Evolutionary conservation across 495 filamentous ascomycete species (phyloP), one percentile per base, ranked within the genome.

Genomic region (Daldinia bambusicola): DNA sequence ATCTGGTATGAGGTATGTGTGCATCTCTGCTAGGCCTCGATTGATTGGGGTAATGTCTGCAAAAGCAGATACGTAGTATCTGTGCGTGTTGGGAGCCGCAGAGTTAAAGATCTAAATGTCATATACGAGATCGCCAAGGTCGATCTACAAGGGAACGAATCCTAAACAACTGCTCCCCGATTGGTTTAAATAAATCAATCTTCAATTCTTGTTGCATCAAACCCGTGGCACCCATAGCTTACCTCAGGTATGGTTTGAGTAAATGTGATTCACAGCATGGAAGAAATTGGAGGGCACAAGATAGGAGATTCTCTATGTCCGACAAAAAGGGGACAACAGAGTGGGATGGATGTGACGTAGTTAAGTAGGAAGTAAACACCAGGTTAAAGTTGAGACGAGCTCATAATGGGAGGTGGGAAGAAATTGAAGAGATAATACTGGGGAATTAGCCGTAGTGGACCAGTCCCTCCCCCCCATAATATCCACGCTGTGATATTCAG

Each of bases 371-470:
- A 56, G 62, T 50, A 55, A 38, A 63, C 53, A 61, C 38, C 26
- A 43, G 61, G 31, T 48, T 20, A 64, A 36, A 45, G 30, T 53
- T 52, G 48, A 45, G 26, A 20, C 2, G 34, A 36, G 34, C 0
- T 45, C 16, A 20, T 45, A 45, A 57, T 18, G 55, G 36, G 9
- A 40, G 7, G 45, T 32, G 18, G 20, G 50, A 45, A 45, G 16
- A 48, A 16, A 22, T 53, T 32, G 22, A 53, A 53, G 50, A 48
- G 53, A 72, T 61, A 50, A 61, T 57, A 26, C 3, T 26, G 12
- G 20, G 26, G 30, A 66, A 74, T 74, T 74, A 74, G 71, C 71
- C 71, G 71, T 66, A 70, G 66, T 66, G 58, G 71, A 67, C 37
- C 26, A 26, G 26, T 26, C 26, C 26, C 26, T 26, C 26, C 34